phyloP scores from a whole-genome alignment of 306 rosid genomes.

The Rubus idaeus region DNA sequence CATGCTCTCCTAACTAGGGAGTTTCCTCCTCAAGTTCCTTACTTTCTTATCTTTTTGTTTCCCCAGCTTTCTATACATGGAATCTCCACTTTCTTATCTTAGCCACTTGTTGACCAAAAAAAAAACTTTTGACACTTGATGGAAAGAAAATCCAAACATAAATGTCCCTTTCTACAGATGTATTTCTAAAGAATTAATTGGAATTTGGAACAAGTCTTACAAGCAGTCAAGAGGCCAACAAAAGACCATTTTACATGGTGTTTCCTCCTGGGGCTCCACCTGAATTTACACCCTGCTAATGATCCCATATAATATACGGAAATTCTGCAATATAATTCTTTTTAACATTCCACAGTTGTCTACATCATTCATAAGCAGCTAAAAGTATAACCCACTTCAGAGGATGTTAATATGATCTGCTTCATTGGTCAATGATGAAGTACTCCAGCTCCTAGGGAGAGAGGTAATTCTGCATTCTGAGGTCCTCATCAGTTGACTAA shows the following conservation, averaged over 20 bases:
- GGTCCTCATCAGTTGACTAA: background rate
- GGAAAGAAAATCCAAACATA: background rate
- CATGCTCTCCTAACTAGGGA: too few species aligned
- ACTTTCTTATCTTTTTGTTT: too few species aligned
- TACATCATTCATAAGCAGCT: constrained; percentile 15
- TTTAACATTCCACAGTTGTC: constrained; percentile 26
- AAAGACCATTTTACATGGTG: background rate
- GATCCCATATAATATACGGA: constrained; percentile 11
- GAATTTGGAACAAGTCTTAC: constrained; percentile 26
- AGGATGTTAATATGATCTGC: constrained; percentile 29
- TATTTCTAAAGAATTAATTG: constrained; percentile 32
- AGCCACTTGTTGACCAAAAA: too few species aligned
- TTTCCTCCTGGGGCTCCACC: constrained; percentile 1
- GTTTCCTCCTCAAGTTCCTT: too few species aligned
- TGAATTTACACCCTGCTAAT: constrained; percentile 34
- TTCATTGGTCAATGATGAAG: constrained; percentile 17
- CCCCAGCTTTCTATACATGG: too few species aligned
- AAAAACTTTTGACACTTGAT: too few species aligned
- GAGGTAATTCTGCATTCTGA: background rate
- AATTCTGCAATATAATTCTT: too few species aligned
- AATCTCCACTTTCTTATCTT: too few species aligned
- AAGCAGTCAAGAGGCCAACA: constrained; percentile 7
- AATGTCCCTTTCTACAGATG: constrained; percentile 16
- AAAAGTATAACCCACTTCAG: constrained; percentile 26
- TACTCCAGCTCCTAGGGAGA: constrained; percentile 4